Evolutionary conservation across 179 eudicot genomes (phyloP), one percentile per base, ranked within the genome.

Genomic region (Beta macrorhiza): DNA sequence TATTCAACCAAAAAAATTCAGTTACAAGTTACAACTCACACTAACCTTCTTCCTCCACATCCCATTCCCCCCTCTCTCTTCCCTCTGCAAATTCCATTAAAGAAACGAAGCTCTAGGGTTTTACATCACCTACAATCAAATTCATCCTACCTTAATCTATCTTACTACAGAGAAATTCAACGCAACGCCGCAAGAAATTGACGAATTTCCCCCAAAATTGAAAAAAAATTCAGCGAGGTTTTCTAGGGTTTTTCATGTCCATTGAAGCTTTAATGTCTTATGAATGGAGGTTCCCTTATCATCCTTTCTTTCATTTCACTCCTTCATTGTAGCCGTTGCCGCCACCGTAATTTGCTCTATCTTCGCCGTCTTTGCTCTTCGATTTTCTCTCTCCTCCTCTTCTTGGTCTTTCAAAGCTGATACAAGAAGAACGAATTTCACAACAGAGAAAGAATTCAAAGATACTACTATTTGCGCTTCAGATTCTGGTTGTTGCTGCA

Each of bases 211-310:
- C 51, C n/a, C 19, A 45, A 75, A 20, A 68, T 73, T 15, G 0
- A 32, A 32, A 32, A 32, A 47, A 16, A n/a, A 71, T 22, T 11
- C 13, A 20, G 12, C 44, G 57, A 15, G 7, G 10, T 67, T 75
- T 74, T 29, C 68, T 87, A 87, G 91, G 91, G 86, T 87, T 90
- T 81, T 83, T 87, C 77, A 86, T 83, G 87, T 83, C 76, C 85
- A 81, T 82, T 80, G 80, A 69, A 76, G 89, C 59, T 82, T 88
- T 89, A 84, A 90, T 90, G 93, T 89, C 92, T 72, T 81, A 56
- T 83, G 61, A 76, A 91, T 89, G 92, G 88, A 90, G 82, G 58
- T 83, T 83, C 15, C 77, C 79, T 82, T 81, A 17, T 20, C 77
- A 47, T 81, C 81, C 72, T 52, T 80, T 8, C 29, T 56, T 74